Evolutionary conservation across 208 protist genomes (phyloP).

Genomic region (Leishmania major): DNA sequence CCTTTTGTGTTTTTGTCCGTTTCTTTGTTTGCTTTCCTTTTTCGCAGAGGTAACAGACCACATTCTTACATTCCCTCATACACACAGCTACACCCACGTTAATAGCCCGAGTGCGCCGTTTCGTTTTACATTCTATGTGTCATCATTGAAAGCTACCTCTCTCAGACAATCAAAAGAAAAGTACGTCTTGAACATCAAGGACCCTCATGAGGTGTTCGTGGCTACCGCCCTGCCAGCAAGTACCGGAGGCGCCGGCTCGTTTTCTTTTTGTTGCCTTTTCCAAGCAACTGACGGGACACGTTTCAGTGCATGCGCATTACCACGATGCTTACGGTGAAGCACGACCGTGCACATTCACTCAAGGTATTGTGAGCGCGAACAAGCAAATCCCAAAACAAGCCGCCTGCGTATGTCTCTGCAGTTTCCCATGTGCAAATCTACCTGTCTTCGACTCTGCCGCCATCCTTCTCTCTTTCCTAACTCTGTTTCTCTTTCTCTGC

Average conservation of each 20-base stretch:
- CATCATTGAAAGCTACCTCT: conserved; percentile 8
- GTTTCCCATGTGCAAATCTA: not conserved
- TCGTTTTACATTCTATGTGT: conserved; percentile 2
- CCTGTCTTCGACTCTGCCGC: not conserved
- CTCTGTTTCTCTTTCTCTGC: not conserved
- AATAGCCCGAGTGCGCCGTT: conserved; percentile 6
- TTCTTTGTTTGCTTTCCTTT: not conserved
- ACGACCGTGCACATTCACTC: not conserved
- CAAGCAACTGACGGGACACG: not conserved
- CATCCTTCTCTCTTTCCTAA: not conserved
- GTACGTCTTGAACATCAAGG: not conserved
- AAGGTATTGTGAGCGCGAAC: not conserved
- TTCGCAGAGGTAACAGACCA: conserved; percentile 3
- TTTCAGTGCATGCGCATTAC: not conserved
- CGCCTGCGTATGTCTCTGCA: not conserved
- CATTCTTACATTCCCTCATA: conserved; percentile 6
- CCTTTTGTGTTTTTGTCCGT: not conserved
- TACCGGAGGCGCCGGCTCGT: not conserved
- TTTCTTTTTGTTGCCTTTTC: not conserved
- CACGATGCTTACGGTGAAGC: not conserved
- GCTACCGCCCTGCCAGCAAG: not conserved
- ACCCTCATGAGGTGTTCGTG: not conserved
- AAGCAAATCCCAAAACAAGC: not conserved
- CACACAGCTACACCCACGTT: conserved; percentile 7
- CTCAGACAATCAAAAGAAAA: not conserved